Base-by-base conservation (phyloP, 2,329 filamentous ascomycete species). In the Fusarium guadeloupense region DNA sequence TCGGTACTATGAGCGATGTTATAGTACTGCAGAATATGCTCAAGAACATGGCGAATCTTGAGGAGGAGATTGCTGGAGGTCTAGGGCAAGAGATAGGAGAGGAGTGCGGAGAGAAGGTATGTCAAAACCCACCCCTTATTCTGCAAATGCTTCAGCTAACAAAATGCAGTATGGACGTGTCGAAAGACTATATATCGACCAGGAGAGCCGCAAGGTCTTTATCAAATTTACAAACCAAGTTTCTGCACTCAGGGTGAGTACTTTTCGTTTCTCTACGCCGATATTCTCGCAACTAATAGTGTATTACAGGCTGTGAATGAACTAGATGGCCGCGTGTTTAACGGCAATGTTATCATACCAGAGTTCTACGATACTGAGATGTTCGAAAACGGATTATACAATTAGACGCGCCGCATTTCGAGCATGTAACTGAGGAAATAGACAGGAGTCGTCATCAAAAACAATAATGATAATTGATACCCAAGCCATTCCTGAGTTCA, bases 1-100 rank as follows among this genome's bases (percentile, higher is more conserved):
- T 91, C 71, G 89, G 90, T 16, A 75, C 81, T 50, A 92, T 94
- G 85, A 92, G 89, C 56, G 85, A 90, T 62, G 94, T 98, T 16
- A 85, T 98, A 44, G 87, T 96, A 39, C 78, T 97, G 16, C 83
- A 85, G 47, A 89, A 91, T 43, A 97, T 98, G 91, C 83, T 98
- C 2, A 88, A 95, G 59, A 91, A 89, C 6, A 88, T 98, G 81
- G 84, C 78, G 3, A 81, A 97, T 71, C 78, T 97, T 38, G 85
- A 89, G 53, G 82, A 81, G n/a, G 94, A 97, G 74, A 86, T 97
- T 42, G 85, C 88, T 55, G 83, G 84, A 13, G 86, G 86, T 0
- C 78, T 99, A 44, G 89, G 94, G 67, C 94, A 98, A 77, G 93
- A 97, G 74, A 97, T 99, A 75, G 95, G 95, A 7, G 92, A 97